Evolutionary conservation across 1,284 basidiomycete species (phyloP), one percentile per base, ranked within the genome.

Genomic region (Boletus sp.): DNA sequence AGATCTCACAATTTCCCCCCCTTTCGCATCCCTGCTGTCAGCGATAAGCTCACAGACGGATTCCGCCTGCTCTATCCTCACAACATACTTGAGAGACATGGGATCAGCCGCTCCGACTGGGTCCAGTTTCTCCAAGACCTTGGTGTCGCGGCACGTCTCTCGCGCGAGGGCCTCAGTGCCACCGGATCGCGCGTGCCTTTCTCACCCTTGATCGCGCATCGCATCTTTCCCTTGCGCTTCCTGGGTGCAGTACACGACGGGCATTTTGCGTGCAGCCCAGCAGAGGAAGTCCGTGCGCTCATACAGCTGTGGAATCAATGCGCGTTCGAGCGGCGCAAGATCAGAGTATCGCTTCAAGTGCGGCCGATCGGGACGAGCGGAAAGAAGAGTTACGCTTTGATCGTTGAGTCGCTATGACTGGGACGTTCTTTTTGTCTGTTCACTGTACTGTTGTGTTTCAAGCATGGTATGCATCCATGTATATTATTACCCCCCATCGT

Each of bases 281-380:
- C 43, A 4, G 52, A 67, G 2, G 59, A 66, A 27, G 61, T 67
- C 20, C 50, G 51, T 39, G 59, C 63, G 6, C 54, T 66, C 19
- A 39, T 67, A 5, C 42, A 48, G 16, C 51, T 68, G 13, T 66
- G 64, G 64, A 67, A 69, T 25, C 52, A 64, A 43, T 56, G 63
- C 42, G 66, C 62, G 5, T 59, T 65, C 10, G 63, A 68, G 45
- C 53, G 66, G 27, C 59, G 62, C 33, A 65, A 66, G 43, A 47
- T 69, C 38, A 50, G 49, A 8, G 63, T 57, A n/a, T 48, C 40
- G 13, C 52, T 68, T 5, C 51, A 52, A 20, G 38, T 44, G 13
- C 48, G 20, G 19, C 26, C 33, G 19, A 34, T 26, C n/a, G 51
- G 44, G 9, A 22, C 16, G 13, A 44, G 29, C n/a, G 19, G 27